Conservation (phyloP, 1,284 basidiomycete genomes). For the Microbotryum silenes-acaulis region DNA sequence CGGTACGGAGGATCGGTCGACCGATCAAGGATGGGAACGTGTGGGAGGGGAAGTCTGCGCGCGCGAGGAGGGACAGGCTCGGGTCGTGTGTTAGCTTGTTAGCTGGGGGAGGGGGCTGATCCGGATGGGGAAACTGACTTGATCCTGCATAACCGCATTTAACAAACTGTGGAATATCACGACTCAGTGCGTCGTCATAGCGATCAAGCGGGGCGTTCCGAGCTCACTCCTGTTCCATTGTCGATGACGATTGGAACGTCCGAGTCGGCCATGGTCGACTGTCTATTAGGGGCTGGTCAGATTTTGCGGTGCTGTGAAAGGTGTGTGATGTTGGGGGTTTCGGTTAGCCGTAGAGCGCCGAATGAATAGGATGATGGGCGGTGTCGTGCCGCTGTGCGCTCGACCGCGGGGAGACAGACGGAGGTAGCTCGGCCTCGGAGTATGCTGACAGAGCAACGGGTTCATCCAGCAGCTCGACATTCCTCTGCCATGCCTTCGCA, state of each 20-base stretch:
- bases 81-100: neutral
- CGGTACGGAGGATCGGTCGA: slow-evolving; percentile 90
- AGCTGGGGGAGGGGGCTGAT: neutral
- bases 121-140: slow-evolving; percentile 40
- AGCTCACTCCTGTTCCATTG: slow-evolving; percentile 88
- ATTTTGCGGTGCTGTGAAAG: too few species aligned
- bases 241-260: slow-evolving; percentile 76
- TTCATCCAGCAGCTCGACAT: too few species aligned
- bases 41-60: slow-evolving; percentile 82
- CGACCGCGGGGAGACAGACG: too few species aligned
- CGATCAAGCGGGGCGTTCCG: slow-evolving; percentile 1
- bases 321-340: too few species aligned
- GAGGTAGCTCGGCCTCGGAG: too few species aligned
- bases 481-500: too few species aligned
- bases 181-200: neutral
- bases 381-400: too few species aligned
- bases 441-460: too few species aligned
- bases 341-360: too few species aligned
- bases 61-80: neutral
- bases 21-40: slow-evolving; percentile 96
- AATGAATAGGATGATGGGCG: too few species aligned
- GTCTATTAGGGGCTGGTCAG: too few species aligned
- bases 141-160: slow-evolving; percentile 97
- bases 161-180: slow-evolving; percentile 61
- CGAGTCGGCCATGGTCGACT: slow-evolving; percentile 14